Evolutionary conservation across 2,329 filamentous ascomycete species (phyloP), one percentile per base, ranked within the genome.

Genomic region (Berkeleyomyces basicola): DNA sequence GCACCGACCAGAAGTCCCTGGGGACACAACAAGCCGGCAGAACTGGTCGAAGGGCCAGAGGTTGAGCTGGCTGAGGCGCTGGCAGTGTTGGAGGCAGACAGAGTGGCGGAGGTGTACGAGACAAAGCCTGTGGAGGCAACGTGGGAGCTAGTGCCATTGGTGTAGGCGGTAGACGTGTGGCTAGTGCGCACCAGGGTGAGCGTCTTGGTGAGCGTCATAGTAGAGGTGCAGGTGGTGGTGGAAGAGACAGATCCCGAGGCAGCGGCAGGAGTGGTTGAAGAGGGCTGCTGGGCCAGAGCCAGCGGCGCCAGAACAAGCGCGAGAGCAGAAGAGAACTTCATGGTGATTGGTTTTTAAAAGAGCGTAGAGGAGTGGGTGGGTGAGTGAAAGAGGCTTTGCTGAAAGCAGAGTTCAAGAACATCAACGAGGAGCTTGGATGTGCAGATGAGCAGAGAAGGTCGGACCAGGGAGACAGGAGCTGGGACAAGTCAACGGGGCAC

Each of bases 221-320:
- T 83, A 36, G 74, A 74, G 16, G 79, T 82, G 58, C 73, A 73
- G 31, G 77, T 79, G 16, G 77, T 74, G 51, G 69, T 68, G 62
- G 70, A 68, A 42, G 70, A 71, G 39, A 68, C 66, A 33, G 75
- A 75, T 49, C 73, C 67, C 62, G 74, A 75, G 39, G 61, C 62
- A 14, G 63, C 66, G 61, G 67, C 64, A 53, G 49, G 14, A 36
- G 49, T 7, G 37, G 49, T 0, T 14, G 31, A n/a, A 36, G 49
- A n/a, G 31, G 49, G 31, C 10, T 70, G 71, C 60, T 74, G 70
- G 44, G 79, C 79, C 61, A 79, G 68, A 65, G 79, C 81, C 69
- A 82, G 70, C 61, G 80, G 74, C 68, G 81, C 80, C 69, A 84
- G 75, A 66, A 78, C 69, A 66, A 75, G 70, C 65, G 77, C 76